Conservation (phyloP, 73 alveolate species). For the Symbiodinium natans region DNA sequence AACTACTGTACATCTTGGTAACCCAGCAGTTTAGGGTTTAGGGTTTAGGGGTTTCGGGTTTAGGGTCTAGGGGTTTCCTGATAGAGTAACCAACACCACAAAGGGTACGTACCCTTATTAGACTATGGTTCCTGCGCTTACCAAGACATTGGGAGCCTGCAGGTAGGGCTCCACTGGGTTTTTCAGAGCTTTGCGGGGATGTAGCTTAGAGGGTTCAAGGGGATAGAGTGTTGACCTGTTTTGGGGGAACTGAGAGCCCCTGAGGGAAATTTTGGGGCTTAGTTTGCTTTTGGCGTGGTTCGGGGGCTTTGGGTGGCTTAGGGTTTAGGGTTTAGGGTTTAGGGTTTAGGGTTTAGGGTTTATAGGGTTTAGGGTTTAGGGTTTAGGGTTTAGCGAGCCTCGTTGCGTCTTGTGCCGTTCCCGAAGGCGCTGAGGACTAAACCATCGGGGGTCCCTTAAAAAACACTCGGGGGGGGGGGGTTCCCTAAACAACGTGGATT, state of each 20-base stretch:
- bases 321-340: neutral
- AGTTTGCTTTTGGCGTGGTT: neutral
- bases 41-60: neutral
- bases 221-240: too few relatives aligned
- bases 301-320: neutral
- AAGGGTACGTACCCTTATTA: too few relatives aligned
- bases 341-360: neutral
- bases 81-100: too few relatives aligned
- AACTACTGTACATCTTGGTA: neutral
- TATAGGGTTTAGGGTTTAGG: neutral
- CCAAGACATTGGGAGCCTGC: too few relatives aligned
- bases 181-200: too few relatives aligned
- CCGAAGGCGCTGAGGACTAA: neutral
- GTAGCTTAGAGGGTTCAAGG: too few relatives aligned
- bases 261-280: neutral
- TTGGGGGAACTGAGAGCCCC: too few relatives aligned
- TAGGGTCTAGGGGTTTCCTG: neutral
- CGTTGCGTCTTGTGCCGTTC: neutral
- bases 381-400: neutral
- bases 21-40: neutral
- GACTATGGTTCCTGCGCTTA: too few relatives aligned
- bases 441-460: too few relatives aligned
- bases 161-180: too few relatives aligned
- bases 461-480: too few relatives aligned
- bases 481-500: too few relatives aligned